Base-by-base conservation (phyloP, 1,284 basidiomycete genomes). In the Cryptococcus floricola region DNA sequence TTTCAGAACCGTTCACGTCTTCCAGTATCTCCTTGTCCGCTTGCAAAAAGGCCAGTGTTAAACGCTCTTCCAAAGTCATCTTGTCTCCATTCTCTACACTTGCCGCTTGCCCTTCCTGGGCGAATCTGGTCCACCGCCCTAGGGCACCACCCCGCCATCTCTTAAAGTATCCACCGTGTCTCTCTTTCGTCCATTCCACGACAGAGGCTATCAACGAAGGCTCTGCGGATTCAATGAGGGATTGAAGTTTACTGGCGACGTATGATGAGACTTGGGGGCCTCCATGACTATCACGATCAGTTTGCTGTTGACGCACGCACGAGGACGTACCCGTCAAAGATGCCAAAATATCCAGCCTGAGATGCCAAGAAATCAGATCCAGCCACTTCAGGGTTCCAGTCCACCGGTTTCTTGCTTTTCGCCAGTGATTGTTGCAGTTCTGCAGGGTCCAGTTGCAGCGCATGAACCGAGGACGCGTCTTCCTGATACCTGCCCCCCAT, bases 281-380 rank as follows among this genome's bases (percentile, higher is more conserved):
- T n/a, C 89, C 89, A 68, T 91, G 89, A 10, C 88, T 89, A 28
- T 7, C 18, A 68, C 68, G 4, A 18, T 48, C 48, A 25, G 50
- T 39, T 37, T 53, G 61, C 57, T 58, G 34, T 60, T 42, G 23
- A 52, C n/a, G 4, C 28, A 23, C 13, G 9, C 41, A 46, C 2
- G 45, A 46, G 19, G 27, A 71, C 82, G 56, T 66, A 89, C 89
- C 91, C 91, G 58, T 94, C 91, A 73, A 90, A 95, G 54, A 95
- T 87, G 16, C 90, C 91, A 43, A 91, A 85, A 64, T 88, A 91
- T 3, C 89, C 81, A 5, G 87, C 87, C 74, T 94, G 90, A n/a
- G 83, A 77, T 5, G 86, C 81, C 39, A 88, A 77, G n/a, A 81
- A 82, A 5, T 84, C 78, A 18, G 70, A 72, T 4, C 65, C 73